Evolutionary conservation across 139 green algal species (phyloP), one percentile per base, ranked within the genome.

Genomic region (Ettlia oleoabundans): DNA sequence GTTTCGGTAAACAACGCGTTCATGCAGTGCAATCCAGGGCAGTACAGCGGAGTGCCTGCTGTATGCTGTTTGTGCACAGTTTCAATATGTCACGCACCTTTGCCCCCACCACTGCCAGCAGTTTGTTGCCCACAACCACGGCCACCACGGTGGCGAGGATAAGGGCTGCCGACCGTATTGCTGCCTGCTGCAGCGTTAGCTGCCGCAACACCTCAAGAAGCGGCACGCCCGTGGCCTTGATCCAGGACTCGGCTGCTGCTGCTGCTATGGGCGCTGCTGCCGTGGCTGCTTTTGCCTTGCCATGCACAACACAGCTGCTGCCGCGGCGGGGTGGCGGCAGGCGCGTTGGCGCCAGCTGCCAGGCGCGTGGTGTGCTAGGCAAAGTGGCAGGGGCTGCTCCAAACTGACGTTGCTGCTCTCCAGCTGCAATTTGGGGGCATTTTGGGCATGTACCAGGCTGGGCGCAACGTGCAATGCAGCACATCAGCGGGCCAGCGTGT

Each of bases 181-280:
- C 73, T 21, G 80, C 80, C 63, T 73, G 52, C 47, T 65, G 41
- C 62, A 85, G 73, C 2, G 33, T 73, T 35, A 85, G 37, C 52
- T 53, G n/a, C 26, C 35, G 42, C 69, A 85, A 15, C 8, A 51
- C 40, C 35, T 81, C 80, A 26, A 85, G 21, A 13, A 85, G 80
- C 5, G 80, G 80, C 68, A 85, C 80, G 1, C 80, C 80, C 0
- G 79, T 84, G 41, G 70, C 79, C 1, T 65, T 51, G 79, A 84
- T 51, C 71, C 73, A 80, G 0, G 52, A 42, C 28, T 67, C 38
- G 9, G 58, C 53, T 0, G 73, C 73, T 1, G 73, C 73, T 10
- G 35, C 73, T 28, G 72, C 72, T 9, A 51, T 43, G 0, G 51
- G n/a, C 0, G 70, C 4, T 2, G 38, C 32, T 4, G 43, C 42